phyloP scores from a whole-genome alignment of 768 basidiomycete species.

The Lactifluus volemus region DNA sequence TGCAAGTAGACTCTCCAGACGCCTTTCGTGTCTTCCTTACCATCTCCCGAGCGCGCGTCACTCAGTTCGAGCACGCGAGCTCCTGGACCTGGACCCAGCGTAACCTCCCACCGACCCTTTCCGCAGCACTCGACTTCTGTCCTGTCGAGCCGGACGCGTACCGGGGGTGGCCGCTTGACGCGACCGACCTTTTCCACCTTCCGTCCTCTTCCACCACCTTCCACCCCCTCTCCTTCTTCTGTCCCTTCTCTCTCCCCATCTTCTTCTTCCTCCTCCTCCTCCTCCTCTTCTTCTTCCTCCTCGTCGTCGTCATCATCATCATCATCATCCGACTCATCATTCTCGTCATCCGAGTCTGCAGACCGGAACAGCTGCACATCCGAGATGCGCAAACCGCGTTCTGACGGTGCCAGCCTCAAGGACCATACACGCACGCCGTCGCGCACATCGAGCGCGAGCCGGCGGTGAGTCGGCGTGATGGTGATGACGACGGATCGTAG shows the following conservation, averaged over 20 bases:
- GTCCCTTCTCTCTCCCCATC: background rate
- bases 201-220: slow-evolving; percentile 24
- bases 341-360: slow-evolving; percentile 55
- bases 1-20: slow-evolving; percentile 14
- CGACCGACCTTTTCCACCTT: slow-evolving; percentile 20
- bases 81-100: slow-evolving; percentile 46
- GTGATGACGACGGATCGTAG: slow-evolving; percentile 22
- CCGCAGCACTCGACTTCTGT: slow-evolving; percentile 36
- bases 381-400: slow-evolving; percentile 46
- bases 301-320: slow-evolving; percentile 39
- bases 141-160: slow-evolving; percentile 56
- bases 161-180: slow-evolving; percentile 18
- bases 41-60: slow-evolving; percentile 21
- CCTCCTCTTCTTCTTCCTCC: slow-evolving; percentile 23
- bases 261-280: background rate
- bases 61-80: slow-evolving; percentile 56
- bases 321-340: slow-evolving; percentile 43
- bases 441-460: slow-evolving; percentile 48
- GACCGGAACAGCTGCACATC: slow-evolving; percentile 46
- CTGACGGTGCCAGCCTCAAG: slow-evolving; percentile 48
- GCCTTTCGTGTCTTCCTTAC: slow-evolving; percentile 3
- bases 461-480: slow-evolving; percentile 46
- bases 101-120: slow-evolving; percentile 52
- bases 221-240: background rate
- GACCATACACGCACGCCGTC: slow-evolving; percentile 74